Conservation (phyloP, 352 stramenopile genomes). For the Poterioochromonas sp. region DNA sequence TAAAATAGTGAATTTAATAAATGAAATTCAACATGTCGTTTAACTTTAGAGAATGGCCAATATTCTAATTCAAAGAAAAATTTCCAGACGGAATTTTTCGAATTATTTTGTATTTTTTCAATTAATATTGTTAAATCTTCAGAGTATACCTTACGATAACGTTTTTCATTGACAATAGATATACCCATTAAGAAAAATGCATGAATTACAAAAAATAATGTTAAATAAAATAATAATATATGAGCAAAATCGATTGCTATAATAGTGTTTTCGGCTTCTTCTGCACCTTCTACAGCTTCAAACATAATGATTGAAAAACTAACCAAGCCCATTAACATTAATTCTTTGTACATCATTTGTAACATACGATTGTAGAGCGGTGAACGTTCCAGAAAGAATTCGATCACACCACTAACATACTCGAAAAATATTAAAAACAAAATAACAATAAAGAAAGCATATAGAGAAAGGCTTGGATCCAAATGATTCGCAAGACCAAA, state of each 20-base stretch:
- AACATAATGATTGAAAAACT: background rate
- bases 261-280: too few relatives aligned
- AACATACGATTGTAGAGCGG: background rate
- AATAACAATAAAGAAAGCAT: background rate
- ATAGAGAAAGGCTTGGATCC: background rate
- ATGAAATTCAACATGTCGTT: background rate
- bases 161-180: background rate
- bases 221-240: background rate
- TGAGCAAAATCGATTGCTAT: constrained; percentile 14
- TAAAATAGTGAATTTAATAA: background rate
- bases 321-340: background rate
- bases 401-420: background rate
- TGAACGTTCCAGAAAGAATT: background rate
- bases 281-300: too few relatives aligned
- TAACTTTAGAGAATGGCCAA: background rate
- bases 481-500: background rate
- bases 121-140: background rate
- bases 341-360: background rate
- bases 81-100: background rate
- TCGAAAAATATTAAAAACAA: background rate
- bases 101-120: background rate
- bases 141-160: background rate
- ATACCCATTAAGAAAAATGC: constrained; percentile 1
- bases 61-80: background rate
- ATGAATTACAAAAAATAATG: constrained; percentile 15